Evolutionary conservation across 345 rosid genomes (phyloP).

Genomic region (Nasturtium officinale): DNA sequence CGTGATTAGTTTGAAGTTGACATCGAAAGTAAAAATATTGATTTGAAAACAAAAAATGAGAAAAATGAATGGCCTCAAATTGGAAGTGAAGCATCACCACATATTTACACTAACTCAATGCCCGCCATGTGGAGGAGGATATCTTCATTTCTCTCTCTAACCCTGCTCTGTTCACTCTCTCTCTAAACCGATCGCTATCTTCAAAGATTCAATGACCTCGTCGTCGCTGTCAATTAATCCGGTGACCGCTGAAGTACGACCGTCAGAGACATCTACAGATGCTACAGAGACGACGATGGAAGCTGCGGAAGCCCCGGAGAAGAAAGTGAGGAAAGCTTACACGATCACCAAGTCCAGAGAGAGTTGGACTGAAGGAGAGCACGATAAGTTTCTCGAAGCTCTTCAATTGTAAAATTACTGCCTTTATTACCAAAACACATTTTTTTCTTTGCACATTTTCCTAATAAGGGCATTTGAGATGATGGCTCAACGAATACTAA

Average conservation of each 20-base stretch:
- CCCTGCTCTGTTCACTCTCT: background rate
- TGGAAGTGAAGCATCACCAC: slow-evolving; percentile 38
- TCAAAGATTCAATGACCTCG: slow-evolving; percentile 32
- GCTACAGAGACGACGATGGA: slow-evolving; percentile 25
- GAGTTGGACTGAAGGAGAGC: slow-evolving; percentile 96
- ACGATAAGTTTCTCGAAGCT: slow-evolving; percentile 93
- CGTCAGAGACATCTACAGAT: slow-evolving; percentile 25
- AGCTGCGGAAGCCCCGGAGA: slow-evolving; percentile 55
- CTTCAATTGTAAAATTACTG: slow-evolving; percentile 69
- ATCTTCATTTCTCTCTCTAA: slow-evolving; percentile 7
- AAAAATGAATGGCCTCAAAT: slow-evolving; percentile 42
- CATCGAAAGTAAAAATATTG: background rate
- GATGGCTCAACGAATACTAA: too few species aligned
- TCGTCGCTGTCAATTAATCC: slow-evolving; percentile 34
- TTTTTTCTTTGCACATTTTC: too few species aligned
- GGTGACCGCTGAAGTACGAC: slow-evolving; percentile 18
- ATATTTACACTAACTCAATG: slow-evolving; percentile 34
- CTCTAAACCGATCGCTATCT: slow-evolving; percentile 28
- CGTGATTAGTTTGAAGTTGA: slow-evolving; percentile 22
- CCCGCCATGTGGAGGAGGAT: slow-evolving; percentile 39
- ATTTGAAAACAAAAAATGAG: background rate
- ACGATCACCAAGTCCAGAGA: slow-evolving; percentile 89
- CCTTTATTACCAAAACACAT: background rate
- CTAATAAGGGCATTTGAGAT: too few species aligned
- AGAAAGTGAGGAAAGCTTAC: slow-evolving; percentile 84